Evolutionary conservation across 129 eudicot genomes (phyloP).

Genomic region (Flaveria linearis): DNA sequence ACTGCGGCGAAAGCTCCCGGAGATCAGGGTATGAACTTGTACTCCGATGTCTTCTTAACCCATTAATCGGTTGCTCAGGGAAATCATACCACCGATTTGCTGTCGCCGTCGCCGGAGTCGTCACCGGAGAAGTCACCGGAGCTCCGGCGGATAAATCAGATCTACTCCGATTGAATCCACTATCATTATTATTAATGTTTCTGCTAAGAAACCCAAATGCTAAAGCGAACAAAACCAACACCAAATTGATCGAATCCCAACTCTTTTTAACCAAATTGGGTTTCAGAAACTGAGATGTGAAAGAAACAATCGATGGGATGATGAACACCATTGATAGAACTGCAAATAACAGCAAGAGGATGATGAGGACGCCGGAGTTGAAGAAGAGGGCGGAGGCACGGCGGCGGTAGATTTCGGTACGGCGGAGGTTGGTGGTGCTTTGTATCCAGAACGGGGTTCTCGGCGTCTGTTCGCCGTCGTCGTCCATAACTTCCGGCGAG

Average conservation of each 20-base stretch:
- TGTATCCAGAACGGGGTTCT: conserved; percentile 70
- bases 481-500: conserved; percentile 49
- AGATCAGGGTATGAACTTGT: conserved; percentile 90
- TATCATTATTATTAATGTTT: conserved; percentile 45
- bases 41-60: conserved; percentile 55
- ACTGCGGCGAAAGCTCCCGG: conserved; percentile 46
- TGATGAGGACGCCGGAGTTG: conserved; percentile 66
- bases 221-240: conserved; percentile 71
- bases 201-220: conserved; percentile 80
- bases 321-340: conserved; percentile 51
- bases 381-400: conserved; percentile 56
- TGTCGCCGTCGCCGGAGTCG: conserved; percentile 21
- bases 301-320: conserved; percentile 56
- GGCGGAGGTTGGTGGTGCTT: conserved; percentile 66
- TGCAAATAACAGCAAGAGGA: conserved; percentile 54
- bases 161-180: conserved; percentile 35
- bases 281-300: conserved; percentile 48
- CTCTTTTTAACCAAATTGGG: conserved; percentile 67
- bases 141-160: conserved; percentile 43
- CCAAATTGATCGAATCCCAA: conserved; percentile 77
- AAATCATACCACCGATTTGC: conserved; percentile 54
- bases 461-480: conserved; percentile 53
- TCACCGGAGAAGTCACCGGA: conserved; percentile 31
- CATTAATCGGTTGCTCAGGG: conserved; percentile 43
- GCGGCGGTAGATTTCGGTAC: conserved; percentile 56